These are phyloP conservation scores for Kingdonia uniflora DNA, from an alignment of 164 flowering plant species.

Conservation along the genomic window DNA sequence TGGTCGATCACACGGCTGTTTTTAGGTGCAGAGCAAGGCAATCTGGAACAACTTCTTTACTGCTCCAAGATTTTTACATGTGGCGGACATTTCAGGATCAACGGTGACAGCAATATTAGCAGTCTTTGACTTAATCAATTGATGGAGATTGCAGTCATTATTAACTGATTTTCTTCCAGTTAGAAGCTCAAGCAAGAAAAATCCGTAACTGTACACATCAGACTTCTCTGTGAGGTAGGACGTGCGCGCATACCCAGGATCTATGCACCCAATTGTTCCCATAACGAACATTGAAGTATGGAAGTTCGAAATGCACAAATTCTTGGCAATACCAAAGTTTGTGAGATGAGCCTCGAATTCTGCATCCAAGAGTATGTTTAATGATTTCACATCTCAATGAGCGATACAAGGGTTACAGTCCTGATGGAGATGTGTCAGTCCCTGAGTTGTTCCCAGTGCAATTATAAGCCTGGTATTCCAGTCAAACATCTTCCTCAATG, in stretches of 20 bases:
- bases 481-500: constrained; percentile 90
- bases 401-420: no score
- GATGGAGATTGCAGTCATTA: constrained; percentile 86
- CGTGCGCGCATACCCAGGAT: constrained; percentile 96
- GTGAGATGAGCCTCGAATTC: constrained; percentile 92
- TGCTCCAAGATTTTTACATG: constrained; percentile 77
- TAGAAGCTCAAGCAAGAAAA: constrained; percentile 83
- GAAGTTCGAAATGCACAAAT: constrained; percentile 57
- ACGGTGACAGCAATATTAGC: constrained; percentile 75
- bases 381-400: constrained; percentile 93
- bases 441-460: no score
- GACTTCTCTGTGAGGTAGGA: constrained; percentile 94
- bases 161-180: constrained; percentile 95
- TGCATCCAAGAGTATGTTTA: constrained; percentile 80
- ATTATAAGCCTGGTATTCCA: no score
- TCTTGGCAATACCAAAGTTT: constrained; percentile 96
- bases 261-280: constrained; percentile 98
- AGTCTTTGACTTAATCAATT: constrained; percentile 81
- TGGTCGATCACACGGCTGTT: constrained; percentile 76
- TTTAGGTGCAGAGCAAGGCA: constrained; percentile 83
- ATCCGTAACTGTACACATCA: constrained; percentile 89
- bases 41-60: constrained; percentile 87
- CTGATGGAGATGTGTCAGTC: no score
- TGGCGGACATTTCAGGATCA: constrained; percentile 65
- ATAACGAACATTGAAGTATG: constrained; percentile 77